Evolutionary conservation across 1,284 basidiomycete genomes (phyloP).

Genomic region (Cutaneotrichosporon sp.): DNA sequence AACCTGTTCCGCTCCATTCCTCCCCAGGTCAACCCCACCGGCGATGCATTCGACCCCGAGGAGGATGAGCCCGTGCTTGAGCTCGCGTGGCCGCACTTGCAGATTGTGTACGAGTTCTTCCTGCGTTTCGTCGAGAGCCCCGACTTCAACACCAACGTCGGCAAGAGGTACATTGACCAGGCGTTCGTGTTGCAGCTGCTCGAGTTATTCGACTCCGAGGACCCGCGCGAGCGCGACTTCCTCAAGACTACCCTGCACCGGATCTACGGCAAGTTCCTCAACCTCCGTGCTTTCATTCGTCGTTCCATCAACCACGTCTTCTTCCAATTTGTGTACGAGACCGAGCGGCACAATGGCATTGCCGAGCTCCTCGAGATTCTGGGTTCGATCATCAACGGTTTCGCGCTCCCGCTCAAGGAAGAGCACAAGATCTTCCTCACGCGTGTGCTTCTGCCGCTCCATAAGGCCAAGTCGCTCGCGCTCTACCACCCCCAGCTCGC

Average conservation of each 20-base stretch:
- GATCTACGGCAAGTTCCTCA: conserved; percentile 99
- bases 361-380: conserved; percentile 97
- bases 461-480: conserved; percentile 95
- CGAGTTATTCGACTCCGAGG: conserved; percentile 98
- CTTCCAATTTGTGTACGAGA: conserved; percentile 98
- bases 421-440: conserved; percentile 99
- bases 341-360: conserved; percentile 97
- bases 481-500: conserved; percentile 98
- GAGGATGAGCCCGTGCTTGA: conserved; percentile 99
- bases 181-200: conserved; percentile 91
- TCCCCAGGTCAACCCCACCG: conserved; percentile 95
- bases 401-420: conserved; percentile 95
- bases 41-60: conserved; percentile 98
- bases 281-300: conserved; percentile 95
- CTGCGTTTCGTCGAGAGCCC: conserved; percentile 96
- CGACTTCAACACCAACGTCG: conserved; percentile 97
- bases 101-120: conserved; percentile 99
- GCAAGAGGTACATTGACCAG: conserved; percentile 97
- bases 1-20: conserved; percentile 99
- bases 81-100: conserved; percentile 98
- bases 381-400: conserved; percentile 99
- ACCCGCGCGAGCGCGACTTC: conserved; percentile 97
- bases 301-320: conserved; percentile 99
- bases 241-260: conserved; percentile 98
- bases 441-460: conserved; percentile 89